These are phyloP conservation scores for Colletotrichum horii DNA, from an alignment of 2,329 filamentous ascomycete species.

Conservation along the genomic window DNA sequence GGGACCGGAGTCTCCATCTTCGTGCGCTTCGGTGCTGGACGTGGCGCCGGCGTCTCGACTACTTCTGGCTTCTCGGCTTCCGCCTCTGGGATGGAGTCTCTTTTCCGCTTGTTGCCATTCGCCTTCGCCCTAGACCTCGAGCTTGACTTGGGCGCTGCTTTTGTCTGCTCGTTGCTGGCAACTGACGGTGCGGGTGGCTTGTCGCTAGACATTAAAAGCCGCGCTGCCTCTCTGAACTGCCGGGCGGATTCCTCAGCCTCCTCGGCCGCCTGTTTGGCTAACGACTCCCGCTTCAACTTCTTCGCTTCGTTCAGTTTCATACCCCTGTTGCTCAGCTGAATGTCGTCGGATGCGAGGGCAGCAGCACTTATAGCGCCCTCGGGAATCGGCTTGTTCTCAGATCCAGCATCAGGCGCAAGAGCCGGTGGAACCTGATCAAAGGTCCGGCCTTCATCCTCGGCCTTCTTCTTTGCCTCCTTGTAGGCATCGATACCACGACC, in stretches of 20 bases:
- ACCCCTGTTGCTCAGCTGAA: conserved; percentile 71
- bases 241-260: conserved; percentile 64
- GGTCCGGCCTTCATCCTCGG: conserved; percentile 67
- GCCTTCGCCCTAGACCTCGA: conserved; percentile 27
- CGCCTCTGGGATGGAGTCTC: conserved; percentile 39
- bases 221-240: conserved; percentile 55
- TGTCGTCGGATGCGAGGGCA: conserved; percentile 62
- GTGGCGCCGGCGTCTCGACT: conserved; percentile 28
- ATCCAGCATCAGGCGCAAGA: conserved; percentile 52
- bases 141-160: conserved; percentile 32
- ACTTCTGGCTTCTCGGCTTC: conserved; percentile 32
- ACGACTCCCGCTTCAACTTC: conserved; percentile 71
- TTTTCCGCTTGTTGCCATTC: conserved; percentile 50
- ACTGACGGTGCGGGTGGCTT: conserved; percentile 19
- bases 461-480: conserved; percentile 65
- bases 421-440: conserved; percentile 56
- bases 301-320: conserved; percentile 83
- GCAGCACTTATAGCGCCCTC: conserved; percentile 66
- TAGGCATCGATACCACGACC: conserved; percentile 71
- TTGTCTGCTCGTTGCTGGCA: conserved; percentile 33
- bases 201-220: conserved; percentile 44
- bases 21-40: conserved; percentile 53
- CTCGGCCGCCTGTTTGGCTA: conserved; percentile 65
- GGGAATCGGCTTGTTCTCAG: conserved; percentile 57
- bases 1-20: conserved; percentile 65